phyloP scores from a whole-genome alignment of 352 stramenopile genomes.

The Globisporangium splendens region DNA sequence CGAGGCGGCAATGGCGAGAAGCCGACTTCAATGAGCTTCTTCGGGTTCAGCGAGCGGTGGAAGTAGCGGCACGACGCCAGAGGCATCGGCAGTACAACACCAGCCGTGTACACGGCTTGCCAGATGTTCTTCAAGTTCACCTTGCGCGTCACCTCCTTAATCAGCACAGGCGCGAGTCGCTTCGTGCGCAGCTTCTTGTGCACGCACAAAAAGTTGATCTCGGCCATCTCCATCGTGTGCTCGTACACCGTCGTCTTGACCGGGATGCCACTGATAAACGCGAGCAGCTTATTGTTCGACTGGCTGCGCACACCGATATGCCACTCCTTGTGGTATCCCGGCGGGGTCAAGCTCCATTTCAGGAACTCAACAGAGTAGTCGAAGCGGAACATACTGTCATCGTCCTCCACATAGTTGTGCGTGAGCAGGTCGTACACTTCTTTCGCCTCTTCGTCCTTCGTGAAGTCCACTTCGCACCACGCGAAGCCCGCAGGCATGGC shows the following conservation, averaged over 20 bases:
- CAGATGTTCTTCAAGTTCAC: slow-evolving; percentile 93
- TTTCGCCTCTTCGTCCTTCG: slow-evolving; percentile 54
- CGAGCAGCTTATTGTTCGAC: slow-evolving; percentile 93
- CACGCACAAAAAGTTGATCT: slow-evolving; percentile 99
- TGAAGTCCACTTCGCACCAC: slow-evolving; percentile 92
- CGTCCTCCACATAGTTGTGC: slow-evolving; percentile 99
- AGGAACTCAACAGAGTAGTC: slow-evolving; percentile 87
- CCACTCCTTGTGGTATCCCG: slow-evolving; percentile 91
- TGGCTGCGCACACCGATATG: slow-evolving; percentile 94
- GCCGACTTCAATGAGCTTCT: slow-evolving; percentile 98
- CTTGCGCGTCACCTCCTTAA: slow-evolving; percentile 99
- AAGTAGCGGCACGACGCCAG: slow-evolving; percentile 95
- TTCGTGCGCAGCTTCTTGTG: slow-evolving; percentile 98
- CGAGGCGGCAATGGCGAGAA: slow-evolving; percentile 92
- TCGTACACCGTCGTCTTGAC: slow-evolving; percentile 71
- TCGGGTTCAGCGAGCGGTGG: slow-evolving; percentile 96
- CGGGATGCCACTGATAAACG: slow-evolving; percentile 96
- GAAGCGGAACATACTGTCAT: slow-evolving; percentile 96
- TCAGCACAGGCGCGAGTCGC: slow-evolving; percentile 96
- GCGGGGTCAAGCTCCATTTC: slow-evolving; percentile 91
- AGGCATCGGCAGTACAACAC: slow-evolving; percentile 95
- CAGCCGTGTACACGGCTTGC: slow-evolving; percentile 98
- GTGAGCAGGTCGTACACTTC: slow-evolving; percentile 97
- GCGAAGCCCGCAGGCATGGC: slow-evolving; percentile 95
- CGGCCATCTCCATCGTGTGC: slow-evolving; percentile 62